These are phyloP conservation scores for Pisolithus orientalis DNA, from an alignment of 768 basidiomycete genomes.

Conservation along the genomic window DNA sequence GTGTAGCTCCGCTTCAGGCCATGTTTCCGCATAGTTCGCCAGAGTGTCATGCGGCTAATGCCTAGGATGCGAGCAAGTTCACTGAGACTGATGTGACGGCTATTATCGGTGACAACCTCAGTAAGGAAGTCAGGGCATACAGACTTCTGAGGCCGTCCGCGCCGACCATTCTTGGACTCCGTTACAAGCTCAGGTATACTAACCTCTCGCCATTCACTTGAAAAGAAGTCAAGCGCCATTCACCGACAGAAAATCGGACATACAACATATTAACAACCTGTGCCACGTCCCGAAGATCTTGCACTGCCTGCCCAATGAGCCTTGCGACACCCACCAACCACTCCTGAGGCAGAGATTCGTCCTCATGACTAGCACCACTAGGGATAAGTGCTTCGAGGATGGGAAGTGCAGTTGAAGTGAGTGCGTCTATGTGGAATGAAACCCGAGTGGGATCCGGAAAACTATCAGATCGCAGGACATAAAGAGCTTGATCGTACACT, in stretches of 20 bases:
- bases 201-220: neutral
- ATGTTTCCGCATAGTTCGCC: conserved; percentile 4
- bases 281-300: neutral
- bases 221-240: neutral
- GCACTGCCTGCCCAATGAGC: conserved; percentile 3
- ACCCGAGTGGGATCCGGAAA: neutral
- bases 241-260: neutral
- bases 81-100: conserved; percentile 1
- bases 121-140: conserved; percentile 4
- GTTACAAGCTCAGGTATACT: neutral
- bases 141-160: conserved; percentile 8
- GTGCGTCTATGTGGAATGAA: conserved; percentile 10
- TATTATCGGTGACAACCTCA: conserved; percentile 6
- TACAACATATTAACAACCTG: neutral
- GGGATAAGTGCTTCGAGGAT: conserved; percentile 7
- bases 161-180: neutral
- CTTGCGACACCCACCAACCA: conserved; percentile 7
- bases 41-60: conserved; percentile 12
- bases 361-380: neutral
- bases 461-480: conserved; percentile 7
- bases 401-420: conserved; percentile 3
- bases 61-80: conserved; percentile 5
- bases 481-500: conserved; percentile 4
- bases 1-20: conserved; percentile 7
- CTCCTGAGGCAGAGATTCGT: neutral